A percentile compares a stretch with the other conserved stretches of the same genome.
Evolutionary conservation across 140 eudicot genomes (phyloP).

Genomic region (Stevia rebaudiana): DNA sequence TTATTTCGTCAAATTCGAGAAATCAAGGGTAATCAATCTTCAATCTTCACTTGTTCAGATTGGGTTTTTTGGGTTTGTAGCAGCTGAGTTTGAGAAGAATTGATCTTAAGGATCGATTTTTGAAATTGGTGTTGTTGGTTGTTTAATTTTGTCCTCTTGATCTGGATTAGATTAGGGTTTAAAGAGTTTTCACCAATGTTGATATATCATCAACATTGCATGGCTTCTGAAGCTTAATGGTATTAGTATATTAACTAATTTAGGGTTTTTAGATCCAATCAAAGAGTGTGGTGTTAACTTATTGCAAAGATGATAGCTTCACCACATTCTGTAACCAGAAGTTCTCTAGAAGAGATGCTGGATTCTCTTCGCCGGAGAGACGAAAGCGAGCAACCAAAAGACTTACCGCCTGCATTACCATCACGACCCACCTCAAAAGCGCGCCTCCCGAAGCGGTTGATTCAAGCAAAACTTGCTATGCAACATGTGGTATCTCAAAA

Average conservation of each 20-base stretch:
- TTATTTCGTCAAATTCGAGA: not conserved
- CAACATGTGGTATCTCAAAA: constrained; percentile 18
- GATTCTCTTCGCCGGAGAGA: constrained; percentile 68
- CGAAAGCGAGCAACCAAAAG: constrained; percentile 47
- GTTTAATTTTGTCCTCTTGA: not conserved
- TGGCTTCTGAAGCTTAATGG: constrained; percentile 3
- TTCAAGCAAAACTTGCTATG: constrained; percentile 41
- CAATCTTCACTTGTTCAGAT: constrained; percentile 1
- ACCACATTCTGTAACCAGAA: constrained; percentile 54
- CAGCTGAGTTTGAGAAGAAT: constrained; percentile 15
- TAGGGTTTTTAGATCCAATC: constrained; percentile 32
- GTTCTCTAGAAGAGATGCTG: constrained; percentile 92
- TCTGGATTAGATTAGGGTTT: constrained; percentile 17
- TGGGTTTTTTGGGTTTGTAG: not conserved
- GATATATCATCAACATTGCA: constrained; percentile 10
- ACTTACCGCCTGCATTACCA: constrained; percentile 82
- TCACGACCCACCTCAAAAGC: constrained; percentile 64
- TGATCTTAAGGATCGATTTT: not conserved
- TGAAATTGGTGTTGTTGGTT: not conserved
- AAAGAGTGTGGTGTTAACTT: constrained; percentile 26
- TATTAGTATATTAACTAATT: not conserved
- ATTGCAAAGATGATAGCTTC: constrained; percentile 43
- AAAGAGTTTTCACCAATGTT: constrained; percentile 12
- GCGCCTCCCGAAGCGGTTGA: constrained; percentile 61
- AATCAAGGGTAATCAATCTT: not conserved